Base-by-base conservation (phyloP, 257 asterid species). In the Lithospermum erythrorhizon region DNA sequence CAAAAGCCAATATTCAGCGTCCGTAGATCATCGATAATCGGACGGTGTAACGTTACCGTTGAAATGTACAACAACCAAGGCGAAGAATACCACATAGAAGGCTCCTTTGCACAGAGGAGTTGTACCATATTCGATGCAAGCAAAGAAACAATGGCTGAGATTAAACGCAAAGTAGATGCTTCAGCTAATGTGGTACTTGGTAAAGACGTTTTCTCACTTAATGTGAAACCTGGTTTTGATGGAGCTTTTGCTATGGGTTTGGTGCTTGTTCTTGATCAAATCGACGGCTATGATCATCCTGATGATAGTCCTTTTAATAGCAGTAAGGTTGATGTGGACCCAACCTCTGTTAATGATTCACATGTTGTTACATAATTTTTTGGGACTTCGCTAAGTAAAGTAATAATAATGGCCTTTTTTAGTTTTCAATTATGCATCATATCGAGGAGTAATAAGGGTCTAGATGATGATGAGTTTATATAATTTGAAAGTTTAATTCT, bases 191-290 rank as follows among this genome's bases (percentile, higher is more conserved):
- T 84, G 47, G 69, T 80, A 59, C 86, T 87, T 16, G 90, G 94
- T 0, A 87, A 81, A 37, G 94, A 87, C 78, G 90, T 74, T 8
- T 84, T 84, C 64, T 60, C 66, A 1, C 79, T 87, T 1, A 66
- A 67, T 0, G 18, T 87, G 1, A 75, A 75, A 53, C 71, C 81
- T 2, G 95, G 87, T 0, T 80, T 84, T n/a, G 95, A 87, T 20
- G 72, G 72, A 32, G 94, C 95, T 1, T 87, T 87, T 23, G 94
- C 88, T 0, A 80, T 87, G 95, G 95, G 90, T 1, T 45, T 87
- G 35, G 73, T 87, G 16, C 81, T 87, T 3, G 78, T 82, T 20
- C 87, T 87, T 3, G 94, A 87, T 73, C 94, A 76, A 58, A 74
- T 84, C 20, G 67, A 72, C 27, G 83, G 83, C n/a, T 76, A 65